A percentile compares a stretch with the other conserved stretches of the same genome.
Evolutionary conservation across 2,329 filamentous ascomycete species (phyloP).

Genomic region (Camptophora hylomeconis): DNA sequence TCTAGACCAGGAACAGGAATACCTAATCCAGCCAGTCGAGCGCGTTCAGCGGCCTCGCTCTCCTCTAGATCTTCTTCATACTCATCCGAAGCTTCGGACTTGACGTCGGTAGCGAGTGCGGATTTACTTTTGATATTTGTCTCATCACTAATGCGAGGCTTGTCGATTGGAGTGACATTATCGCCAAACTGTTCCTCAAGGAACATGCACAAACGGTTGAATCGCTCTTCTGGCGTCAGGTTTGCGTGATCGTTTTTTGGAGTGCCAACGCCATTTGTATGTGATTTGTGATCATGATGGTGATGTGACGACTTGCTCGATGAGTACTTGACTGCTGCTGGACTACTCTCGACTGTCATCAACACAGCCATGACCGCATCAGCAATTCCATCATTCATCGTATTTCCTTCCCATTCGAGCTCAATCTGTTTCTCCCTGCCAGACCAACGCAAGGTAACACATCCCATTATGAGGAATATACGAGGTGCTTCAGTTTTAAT

Average conservation of each 20-base stretch:
- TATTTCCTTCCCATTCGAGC: constrained; percentile 94
- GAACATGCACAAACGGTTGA: constrained; percentile 84
- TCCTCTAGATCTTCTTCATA: constrained; percentile 37
- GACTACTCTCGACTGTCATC: constrained; percentile 82
- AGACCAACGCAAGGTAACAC: constrained; percentile 67
- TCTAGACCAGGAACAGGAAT: constrained; percentile 83
- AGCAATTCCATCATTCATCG: constrained; percentile 95
- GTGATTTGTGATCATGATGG: constrained; percentile 26
- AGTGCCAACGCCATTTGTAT: constrained; percentile 11
- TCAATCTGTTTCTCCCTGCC: constrained; percentile 64
- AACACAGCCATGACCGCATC: constrained; percentile 91
- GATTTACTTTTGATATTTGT: constrained; percentile 23
- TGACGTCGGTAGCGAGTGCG: constrained; percentile 11
- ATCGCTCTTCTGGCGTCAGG: constrained; percentile 58
- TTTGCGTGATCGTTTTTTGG: constrained; percentile 59
- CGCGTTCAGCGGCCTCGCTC: constrained; percentile 54
- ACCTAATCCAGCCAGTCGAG: constrained; percentile 66
- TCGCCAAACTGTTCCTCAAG: constrained; percentile 94
- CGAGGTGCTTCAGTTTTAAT: constrained; percentile 24
- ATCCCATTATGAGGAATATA: constrained; percentile 69
- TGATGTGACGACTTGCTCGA: constrained; percentile 48
- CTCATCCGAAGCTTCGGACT: constrained; percentile 26
- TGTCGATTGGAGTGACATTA: constrained; percentile 63
- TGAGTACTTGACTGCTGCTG: constrained; percentile 66
- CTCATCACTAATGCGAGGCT: constrained; percentile 36